Base-by-base conservation (phyloP, 352 stramenopile species). In the Phytophthora cryptogea region DNA sequence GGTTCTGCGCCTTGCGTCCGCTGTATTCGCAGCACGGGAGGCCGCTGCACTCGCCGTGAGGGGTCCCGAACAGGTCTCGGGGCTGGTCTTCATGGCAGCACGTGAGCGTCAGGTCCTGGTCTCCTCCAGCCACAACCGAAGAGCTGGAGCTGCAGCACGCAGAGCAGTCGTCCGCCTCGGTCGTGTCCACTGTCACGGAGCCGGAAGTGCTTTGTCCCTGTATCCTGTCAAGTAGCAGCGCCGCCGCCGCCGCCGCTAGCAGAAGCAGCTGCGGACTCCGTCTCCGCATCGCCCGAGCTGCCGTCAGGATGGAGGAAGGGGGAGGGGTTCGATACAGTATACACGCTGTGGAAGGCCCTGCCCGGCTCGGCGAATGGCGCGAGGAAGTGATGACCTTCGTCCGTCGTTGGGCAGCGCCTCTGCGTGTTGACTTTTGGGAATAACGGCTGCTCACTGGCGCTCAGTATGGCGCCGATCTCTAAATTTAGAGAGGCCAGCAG, bases 11-110 rank as follows among this genome's bases (percentile, higher is more conserved):
- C 30, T 80, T 79, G 7, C 80, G 68, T 8, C 79, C 78, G 30
- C 80, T 80, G 54, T 89, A 92, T 20, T 68, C 72, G 51, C 86
- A 95, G 46, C 86, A 95, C 39, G 86, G 85, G 23, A 95, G 54
- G 1, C 84, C 84, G 47, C 76, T 84, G 66, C 86, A 95, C 40
- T 87, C 82, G 9, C 86, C 86, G 43, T 84, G 70, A 8, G 41
- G 55, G 7, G 83, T 92, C 7, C 74, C 77, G 50, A 78, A 89
- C 31, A 92, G 62, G 27, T 90, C 57, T 27, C 70, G 59, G 1
- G 70, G 59, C 17, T 79, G 66, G 8, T 66, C 44, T 20, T 80
- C 63, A 0, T 71, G 54, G 45, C 85, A 94, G 68, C 85, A 94
- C 31, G 70, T 45, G 2, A 90, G 66, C 11, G 68, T 59, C 28